Base-by-base conservation (phyloP, 2,329 filamentous ascomycete species). In the Hymenoscyphus scutula region DNA sequence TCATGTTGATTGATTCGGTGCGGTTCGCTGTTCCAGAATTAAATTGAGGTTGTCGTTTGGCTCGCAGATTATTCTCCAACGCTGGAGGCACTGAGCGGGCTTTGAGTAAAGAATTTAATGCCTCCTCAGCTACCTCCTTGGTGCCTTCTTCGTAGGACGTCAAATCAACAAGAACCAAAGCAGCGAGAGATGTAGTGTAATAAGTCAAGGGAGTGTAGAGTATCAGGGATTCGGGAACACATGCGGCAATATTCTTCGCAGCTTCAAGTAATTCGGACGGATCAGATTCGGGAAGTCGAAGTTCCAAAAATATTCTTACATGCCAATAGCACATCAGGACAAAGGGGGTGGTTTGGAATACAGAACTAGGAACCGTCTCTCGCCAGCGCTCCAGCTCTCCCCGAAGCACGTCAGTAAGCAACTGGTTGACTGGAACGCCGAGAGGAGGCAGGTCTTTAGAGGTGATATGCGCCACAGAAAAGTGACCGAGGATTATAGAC, bases 281-380 rank as follows among this genome's bases (percentile, higher is more conserved):
- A 48, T 83, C 82, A 0, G 82, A 79, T 11, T 79, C 80, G 1
- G 84, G 81, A 41, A 82, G 83, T 60, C 87, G 78, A 2, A 90
- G 79, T 58, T 86, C 84, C 10, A 85, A 80, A 19, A 91, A 78
- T 8, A 91, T 79, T 64, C 86, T 84, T 67, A 84, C 81, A 73
- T 91, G 87, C 83, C 89, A 90, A 75, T 89, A 91, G 19, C 83
- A 83, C 27, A 91, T 79, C 68, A 89, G 84, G 1, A 91, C 79
- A 34, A 88, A 72, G 3, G 84, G 84, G 56, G 82, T 66, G n/a
- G 78, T 76, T 0, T 37, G 34, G 34, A 76, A 71, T 3, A 81
- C 80, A 25, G 84, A 84, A 13, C 79, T 76, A 3, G 88, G 86
- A 1, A 91, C 79, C 60, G 84, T 81, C 73, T 89, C 85, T 7